Conservation (phyloP, 805 yeast genomes). For the Zygosaccharomyces gambellarensis region DNA sequence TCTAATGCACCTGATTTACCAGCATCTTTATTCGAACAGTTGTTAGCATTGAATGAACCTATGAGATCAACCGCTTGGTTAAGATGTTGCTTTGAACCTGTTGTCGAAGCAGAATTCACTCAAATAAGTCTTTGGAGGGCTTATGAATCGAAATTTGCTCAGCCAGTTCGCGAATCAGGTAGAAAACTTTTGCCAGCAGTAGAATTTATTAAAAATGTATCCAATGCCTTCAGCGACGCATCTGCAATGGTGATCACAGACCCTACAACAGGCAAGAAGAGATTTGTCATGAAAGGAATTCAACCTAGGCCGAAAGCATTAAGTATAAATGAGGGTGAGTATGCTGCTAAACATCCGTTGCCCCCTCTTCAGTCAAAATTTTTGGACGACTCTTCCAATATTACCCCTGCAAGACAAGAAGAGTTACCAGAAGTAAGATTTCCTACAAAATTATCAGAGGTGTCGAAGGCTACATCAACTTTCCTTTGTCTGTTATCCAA, state of each 20-base stretch:
- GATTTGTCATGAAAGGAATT: slow-evolving; percentile 89
- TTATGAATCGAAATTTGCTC: slow-evolving; percentile 81
- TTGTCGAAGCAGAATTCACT: slow-evolving; percentile 75
- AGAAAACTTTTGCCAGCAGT: slow-evolving; percentile 82
- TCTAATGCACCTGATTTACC: slow-evolving; percentile 58
- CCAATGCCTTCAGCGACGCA: slow-evolving; percentile 79
- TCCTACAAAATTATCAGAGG: slow-evolving; percentile 30
- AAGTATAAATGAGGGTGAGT: slow-evolving; percentile 42
- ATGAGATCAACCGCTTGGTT: slow-evolving; percentile 91
- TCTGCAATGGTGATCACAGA: slow-evolving; percentile 86
- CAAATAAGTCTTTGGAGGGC: slow-evolving; percentile 95
- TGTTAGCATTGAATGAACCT: slow-evolving; percentile 73
- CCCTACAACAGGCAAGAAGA: slow-evolving; percentile 59
- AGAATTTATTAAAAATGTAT: slow-evolving; percentile 91
- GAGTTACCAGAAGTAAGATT: slow-evolving; percentile 26
- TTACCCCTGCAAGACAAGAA: slow-evolving; percentile 23
- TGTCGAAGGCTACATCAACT: slow-evolving; percentile 32
- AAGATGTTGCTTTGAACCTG: slow-evolving; percentile 83
- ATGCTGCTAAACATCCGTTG: slow-evolving; percentile 33
- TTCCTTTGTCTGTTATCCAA: slow-evolving; percentile 33
- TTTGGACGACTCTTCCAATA: slow-evolving; percentile 17
- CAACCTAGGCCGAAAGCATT: slow-evolving; percentile 72
- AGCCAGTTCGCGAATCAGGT: slow-evolving; percentile 46
- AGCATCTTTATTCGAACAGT: slow-evolving; percentile 49
- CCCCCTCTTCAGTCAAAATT: slow-evolving; percentile 20